A percentile compares a stretch with the other conserved stretches of the same genome.
Conservation (phyloP, 345 rosid species). For the Hypericum androsaemum region DNA sequence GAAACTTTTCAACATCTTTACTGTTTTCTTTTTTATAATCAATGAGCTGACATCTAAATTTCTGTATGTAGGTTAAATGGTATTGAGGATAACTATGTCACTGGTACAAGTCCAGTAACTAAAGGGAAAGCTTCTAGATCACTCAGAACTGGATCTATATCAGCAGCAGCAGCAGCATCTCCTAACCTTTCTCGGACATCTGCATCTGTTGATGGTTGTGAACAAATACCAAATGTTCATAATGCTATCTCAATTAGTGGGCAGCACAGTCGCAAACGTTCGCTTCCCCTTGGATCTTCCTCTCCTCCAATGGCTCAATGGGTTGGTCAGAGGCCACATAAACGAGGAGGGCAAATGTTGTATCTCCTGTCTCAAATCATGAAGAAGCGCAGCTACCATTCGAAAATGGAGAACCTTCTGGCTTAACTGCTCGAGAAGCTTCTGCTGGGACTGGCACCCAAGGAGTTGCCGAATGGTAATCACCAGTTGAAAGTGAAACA, state of each 20-base stretch:
- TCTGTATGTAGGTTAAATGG: conserved; percentile 30
- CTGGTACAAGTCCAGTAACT: conserved; percentile 20
- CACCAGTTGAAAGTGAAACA: conserved; percentile 32
- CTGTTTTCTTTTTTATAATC: conserved; percentile 9
- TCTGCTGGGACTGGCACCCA: conserved; percentile 26
- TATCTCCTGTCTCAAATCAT: conserved; percentile 45
- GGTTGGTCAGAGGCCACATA: conserved; percentile 50
- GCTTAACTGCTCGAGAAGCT: conserved; percentile 25
- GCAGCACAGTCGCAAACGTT: conserved; percentile 34
- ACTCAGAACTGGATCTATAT: conserved; percentile 33
- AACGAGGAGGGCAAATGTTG: conserved; percentile 47
- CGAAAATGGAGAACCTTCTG: conserved; percentile 31
- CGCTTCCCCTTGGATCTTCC: conserved; percentile 37
- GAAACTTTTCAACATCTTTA: neutral
- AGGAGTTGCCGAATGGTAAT: conserved; percentile 23
- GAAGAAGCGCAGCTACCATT: conserved; percentile 35
- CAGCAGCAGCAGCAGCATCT: conserved; percentile 31
- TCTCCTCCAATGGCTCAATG: conserved; percentile 48
- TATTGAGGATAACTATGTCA: conserved; percentile 27
- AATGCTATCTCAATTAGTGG: conserved; percentile 28
- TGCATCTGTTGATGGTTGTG: conserved; percentile 31
- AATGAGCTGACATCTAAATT: neutral
- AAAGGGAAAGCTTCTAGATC: conserved; percentile 48
- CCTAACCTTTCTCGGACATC: conserved; percentile 26
- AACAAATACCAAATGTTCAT: conserved; percentile 25